These are phyloP conservation scores for Mollisia scopiformis DNA, from an alignment of 2,329 filamentous ascomycete species.

Conservation along the genomic window DNA sequence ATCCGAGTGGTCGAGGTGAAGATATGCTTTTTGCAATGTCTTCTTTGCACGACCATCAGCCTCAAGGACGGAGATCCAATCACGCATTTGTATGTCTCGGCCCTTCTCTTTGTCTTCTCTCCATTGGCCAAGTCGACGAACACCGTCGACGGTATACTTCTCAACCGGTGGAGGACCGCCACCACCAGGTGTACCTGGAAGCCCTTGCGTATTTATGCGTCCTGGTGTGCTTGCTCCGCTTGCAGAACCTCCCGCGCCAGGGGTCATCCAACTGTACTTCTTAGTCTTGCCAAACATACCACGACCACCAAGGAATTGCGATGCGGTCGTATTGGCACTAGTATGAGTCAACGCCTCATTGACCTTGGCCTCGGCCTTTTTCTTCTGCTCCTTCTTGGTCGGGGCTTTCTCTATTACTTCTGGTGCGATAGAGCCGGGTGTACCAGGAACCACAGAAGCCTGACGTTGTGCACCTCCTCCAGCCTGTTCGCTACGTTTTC, in stretches of 20 bases:
- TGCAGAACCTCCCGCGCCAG: conserved; percentile 41
- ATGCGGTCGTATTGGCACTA: conserved; percentile 82
- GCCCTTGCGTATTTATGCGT: conserved; percentile 36
- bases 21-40: conserved; percentile 54
- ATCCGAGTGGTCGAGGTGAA: conserved; percentile 31
- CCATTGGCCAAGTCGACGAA: conserved; percentile 71
- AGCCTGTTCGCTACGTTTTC: conserved; percentile 66
- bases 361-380: conserved; percentile 71
- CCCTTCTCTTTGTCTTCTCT: conserved; percentile 80
- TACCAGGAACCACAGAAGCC: conserved; percentile 56
- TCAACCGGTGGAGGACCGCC: conserved; percentile 40
- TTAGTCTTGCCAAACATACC: conserved; percentile 63
- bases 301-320: conserved; percentile 70
- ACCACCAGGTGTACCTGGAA: conserved; percentile 40
- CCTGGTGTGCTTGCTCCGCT: conserved; percentile 57
- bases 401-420: conserved; percentile 70
- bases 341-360: conserved; percentile 79
- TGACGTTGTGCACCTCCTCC: conserved; percentile 47
- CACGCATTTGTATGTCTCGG: conserved; percentile 79
- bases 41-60: conserved; percentile 71
- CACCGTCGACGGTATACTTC: conserved; percentile 57
- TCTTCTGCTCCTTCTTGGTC: conserved; percentile 87
- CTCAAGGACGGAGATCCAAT: conserved; percentile 80
- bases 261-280: conserved; percentile 72
- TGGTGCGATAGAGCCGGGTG: conserved; percentile 64